Base-by-base conservation (phyloP, 139 green algal genomes). In the Chlorella sp. region DNA sequence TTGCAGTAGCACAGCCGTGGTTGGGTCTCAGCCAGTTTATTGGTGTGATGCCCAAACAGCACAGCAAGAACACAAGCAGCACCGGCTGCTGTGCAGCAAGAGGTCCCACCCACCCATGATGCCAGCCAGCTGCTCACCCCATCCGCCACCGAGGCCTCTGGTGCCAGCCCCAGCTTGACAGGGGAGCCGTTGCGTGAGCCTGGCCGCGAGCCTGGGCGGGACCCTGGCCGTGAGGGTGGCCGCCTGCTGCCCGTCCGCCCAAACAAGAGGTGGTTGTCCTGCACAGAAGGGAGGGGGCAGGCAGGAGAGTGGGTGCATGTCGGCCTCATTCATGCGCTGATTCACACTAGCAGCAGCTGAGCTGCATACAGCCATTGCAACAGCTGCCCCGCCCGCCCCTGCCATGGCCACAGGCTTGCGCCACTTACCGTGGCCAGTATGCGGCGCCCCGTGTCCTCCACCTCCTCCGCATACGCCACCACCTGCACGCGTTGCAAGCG, bases 401-500 rank as follows among this genome's bases (percentile, higher is more conserved):
- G 44, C 7, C 67, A 4, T 0, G 28, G 67, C 30, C 30, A 25
- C 30, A 38, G 13, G 13, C 44, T 60, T 38, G 3, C 20, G 7
- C 38, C 38, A 16, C 56, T 83, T 5, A 56, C 63, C n/a, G 39
- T 44, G 16, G 63, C 78, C 78, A 83, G 28, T 30, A 86, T 26
- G 4, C 81, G n/a, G 15, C 63, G 39, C 57, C 60, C 82, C 39
- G 72, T 44, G 30, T 81, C 78, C 51, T 78, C 81, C 32, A 85
- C 90, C 62, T 92, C 84, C 87, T 96, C 93, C 36, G 78, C 78
- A 76, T 96, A 96, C 20, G 93, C 89, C 41, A 95, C 90, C 64
- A 95, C 51, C 51, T 60, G 51, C 51, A 60, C 9, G 9, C 44
- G 44, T 51, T 6, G 44, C 44, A 60, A 21, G 51, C 51, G 11